Evolutionary conservation across 208 protist genomes (phyloP), one percentile per base, ranked within the genome.

Genomic region (Trichomonas tenax): DNA sequence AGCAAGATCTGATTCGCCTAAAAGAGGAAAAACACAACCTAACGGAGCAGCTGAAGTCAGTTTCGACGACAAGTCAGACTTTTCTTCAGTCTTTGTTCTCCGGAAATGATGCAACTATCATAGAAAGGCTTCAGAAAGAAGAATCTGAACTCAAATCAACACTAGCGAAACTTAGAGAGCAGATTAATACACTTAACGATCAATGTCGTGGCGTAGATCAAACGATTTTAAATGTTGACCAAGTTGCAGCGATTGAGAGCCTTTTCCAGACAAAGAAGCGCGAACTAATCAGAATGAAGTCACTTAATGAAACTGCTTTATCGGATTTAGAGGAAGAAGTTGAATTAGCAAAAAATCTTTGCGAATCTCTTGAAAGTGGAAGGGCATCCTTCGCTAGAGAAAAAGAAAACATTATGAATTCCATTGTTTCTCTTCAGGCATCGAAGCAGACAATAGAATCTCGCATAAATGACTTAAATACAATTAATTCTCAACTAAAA

Each of bases 201-300:
- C 86, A 93, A 93, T 58, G 40, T 17, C 40, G 86, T 58, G 82
- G 38, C 34, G 26, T 84, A 41, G 86, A 34, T 48, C 15, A 48
- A 34, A 26, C 40, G 15, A 26, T 51, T 26, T 17, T n/a, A 21
- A 44, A 17, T 17, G 14, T 44, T 21, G 86, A 93, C 36, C 86
- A 93, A 51, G n/a, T 93, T 11, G 26, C 23, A 26, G 44, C 44
- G 44, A 41, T 93, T 51, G 86, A 93, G 31, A 26, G 40, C 17
- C 44, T 93, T n/a, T 93, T 93, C 31, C 17, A 48, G 44, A 93
- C 86, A 51, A 93, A 93, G 31, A 93, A 93, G 15, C 86, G 86
- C 26, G 86, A 93, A 93, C 17, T 93, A n/a, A 51, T 44, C 2
- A 23, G 86, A 51, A 93, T 93, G 86, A 14, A 58, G 38, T 41